Percentiles rank a stretch among this genome's conserved stretches.
These are phyloP conservation scores for Nicotiana knightiana DNA, from an alignment of 257 asterid species.

Conservation along the genomic window DNA sequence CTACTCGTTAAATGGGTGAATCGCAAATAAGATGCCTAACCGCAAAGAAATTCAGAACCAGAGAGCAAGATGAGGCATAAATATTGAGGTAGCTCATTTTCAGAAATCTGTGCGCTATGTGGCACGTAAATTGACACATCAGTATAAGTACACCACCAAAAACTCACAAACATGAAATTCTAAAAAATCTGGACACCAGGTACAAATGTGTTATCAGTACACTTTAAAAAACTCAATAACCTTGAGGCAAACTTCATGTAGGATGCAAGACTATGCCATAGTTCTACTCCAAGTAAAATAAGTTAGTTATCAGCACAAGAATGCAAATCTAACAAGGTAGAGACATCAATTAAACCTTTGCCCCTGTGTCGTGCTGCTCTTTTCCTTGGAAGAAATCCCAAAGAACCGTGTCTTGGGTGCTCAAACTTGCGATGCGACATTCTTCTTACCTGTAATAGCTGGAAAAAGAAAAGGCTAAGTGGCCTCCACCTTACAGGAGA, in stretches of 20 bases:
- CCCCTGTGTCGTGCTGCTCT: conserved; percentile 77
- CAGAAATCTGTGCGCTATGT: background rate
- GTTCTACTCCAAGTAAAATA: background rate
- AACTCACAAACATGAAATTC: background rate
- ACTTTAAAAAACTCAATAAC: background rate
- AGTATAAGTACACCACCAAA: background rate
- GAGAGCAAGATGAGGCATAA: background rate
- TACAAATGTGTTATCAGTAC: background rate
- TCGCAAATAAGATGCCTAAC: background rate
- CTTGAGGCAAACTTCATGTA: background rate
- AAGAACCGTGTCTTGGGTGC: conserved; percentile 91
- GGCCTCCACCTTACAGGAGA: background rate
- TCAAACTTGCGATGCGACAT: conserved; percentile 93
- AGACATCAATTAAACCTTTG: conserved; percentile 40
- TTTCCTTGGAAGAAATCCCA: conserved; percentile 85
- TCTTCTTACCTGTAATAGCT: conserved; percentile 6
- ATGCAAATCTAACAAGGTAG: background rate
- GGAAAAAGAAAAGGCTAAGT: background rate
- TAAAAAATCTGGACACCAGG: background rate
- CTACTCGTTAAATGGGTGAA: background rate
- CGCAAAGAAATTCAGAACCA: background rate
- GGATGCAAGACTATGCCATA: background rate
- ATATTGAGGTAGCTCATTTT: background rate
- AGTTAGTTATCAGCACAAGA: background rate
- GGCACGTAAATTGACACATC: background rate